These are phyloP conservation scores for Penicillium sp. DNA, from an alignment of 2,329 filamentous ascomycete species.

Conservation along the genomic window DNA sequence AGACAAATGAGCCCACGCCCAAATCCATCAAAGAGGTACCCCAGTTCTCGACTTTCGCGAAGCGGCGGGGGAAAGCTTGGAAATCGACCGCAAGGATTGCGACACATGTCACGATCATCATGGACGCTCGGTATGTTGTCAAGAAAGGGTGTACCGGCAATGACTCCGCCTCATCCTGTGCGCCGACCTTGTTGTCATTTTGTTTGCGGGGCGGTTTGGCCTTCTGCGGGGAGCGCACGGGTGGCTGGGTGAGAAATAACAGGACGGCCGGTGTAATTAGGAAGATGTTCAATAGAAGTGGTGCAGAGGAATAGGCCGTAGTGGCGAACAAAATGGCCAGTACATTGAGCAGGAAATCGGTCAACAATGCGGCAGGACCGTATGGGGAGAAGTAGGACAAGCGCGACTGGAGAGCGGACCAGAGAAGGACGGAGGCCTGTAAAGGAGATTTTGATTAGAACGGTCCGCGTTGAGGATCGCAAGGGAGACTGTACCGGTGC, in stretches of 20 bases:
- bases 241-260: slow-evolving; percentile 51
- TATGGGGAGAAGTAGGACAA: slow-evolving; percentile 82
- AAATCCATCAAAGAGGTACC: slow-evolving; percentile 99
- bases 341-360: slow-evolving; percentile 88
- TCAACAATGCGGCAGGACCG: slow-evolving; percentile 63
- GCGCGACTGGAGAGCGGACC: slow-evolving; percentile 83
- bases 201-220: slow-evolving; percentile 34
- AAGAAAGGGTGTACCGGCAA: slow-evolving; percentile 88
- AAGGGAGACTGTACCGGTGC: slow-evolving; percentile 66
- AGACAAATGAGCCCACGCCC: slow-evolving; percentile 96
- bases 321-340: slow-evolving; percentile 77
- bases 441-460: not conserved
- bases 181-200: slow-evolving; percentile 20
- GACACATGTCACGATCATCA: slow-evolving; percentile 87
- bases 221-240: slow-evolving; percentile 30
- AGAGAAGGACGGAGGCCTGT: slow-evolving; percentile 78
- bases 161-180: slow-evolving; percentile 40
- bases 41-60: slow-evolving; percentile 99
- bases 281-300: slow-evolving; percentile 72
- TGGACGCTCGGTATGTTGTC: slow-evolving; percentile 83
- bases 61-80: slow-evolving; percentile 84
- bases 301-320: slow-evolving; percentile 76
- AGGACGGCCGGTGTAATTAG: slow-evolving; percentile 70
- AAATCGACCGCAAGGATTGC: slow-evolving; percentile 98
- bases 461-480: not conserved